Percentiles rank a stretch among this genome's conserved stretches.
Evolutionary conservation across 176 grass and related monocot species (phyloP).

Genomic region (Phragmites australis): DNA sequence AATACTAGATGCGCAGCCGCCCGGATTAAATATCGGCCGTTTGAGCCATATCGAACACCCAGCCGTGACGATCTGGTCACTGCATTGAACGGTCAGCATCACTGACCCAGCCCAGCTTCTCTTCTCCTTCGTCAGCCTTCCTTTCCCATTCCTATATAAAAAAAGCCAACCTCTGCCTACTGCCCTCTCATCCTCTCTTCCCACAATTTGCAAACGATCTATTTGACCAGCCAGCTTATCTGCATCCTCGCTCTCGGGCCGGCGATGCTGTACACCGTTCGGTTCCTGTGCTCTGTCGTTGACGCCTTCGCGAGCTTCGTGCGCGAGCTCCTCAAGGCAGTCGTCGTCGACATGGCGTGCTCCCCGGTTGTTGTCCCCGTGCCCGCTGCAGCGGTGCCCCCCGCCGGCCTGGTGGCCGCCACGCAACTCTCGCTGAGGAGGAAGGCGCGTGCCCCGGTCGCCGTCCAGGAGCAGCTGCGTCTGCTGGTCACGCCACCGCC

Average conservation of each 20-base stretch:
- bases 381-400: background rate
- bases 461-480: background rate
- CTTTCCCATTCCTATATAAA: constrained; percentile 8
- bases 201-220: background rate
- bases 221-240: background rate
- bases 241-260: background rate
- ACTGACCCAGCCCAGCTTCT: background rate
- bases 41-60: background rate
- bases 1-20: constrained; percentile 23
- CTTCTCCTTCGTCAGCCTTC: background rate
- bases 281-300: constrained; percentile 36
- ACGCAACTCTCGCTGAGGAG: constrained; percentile 21
- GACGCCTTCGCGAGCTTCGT: constrained; percentile 23
- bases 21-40: constrained; percentile 43
- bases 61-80: constrained; percentile 42
- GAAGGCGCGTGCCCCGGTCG: background rate
- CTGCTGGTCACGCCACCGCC: background rate
- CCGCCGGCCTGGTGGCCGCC: background rate
- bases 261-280: constrained; percentile 27
- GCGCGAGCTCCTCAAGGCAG: constrained; percentile 18
- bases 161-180: too few relatives aligned
- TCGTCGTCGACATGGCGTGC: constrained; percentile 8
- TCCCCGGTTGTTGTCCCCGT: background rate
- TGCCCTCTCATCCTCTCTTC: constrained; percentile 8
- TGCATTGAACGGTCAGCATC: constrained; percentile 39